phyloP scores from a whole-genome alignment of 2,329 filamentous ascomycete genomes.

The Cercospora sojina region DNA sequence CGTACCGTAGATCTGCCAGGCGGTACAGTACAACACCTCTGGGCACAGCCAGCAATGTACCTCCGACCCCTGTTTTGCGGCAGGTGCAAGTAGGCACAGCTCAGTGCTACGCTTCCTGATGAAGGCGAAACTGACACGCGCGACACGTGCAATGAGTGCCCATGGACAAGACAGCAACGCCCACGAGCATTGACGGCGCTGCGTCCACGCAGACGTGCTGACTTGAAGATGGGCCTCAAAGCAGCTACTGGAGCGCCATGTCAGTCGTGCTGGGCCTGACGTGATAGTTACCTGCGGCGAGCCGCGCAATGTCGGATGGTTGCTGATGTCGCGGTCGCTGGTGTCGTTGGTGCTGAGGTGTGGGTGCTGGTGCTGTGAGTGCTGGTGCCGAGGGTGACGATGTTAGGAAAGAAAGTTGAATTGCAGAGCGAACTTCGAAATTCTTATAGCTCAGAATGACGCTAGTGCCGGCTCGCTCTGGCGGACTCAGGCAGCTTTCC shows the following conservation, averaged over 20 bases:
- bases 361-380: background rate
- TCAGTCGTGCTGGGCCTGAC: background rate
- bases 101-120: background rate
- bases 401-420: background rate
- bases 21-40: conserved; percentile 8
- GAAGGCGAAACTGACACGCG: background rate
- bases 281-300: background rate
- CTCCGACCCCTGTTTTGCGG: conserved; percentile 2
- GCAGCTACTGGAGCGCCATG: background rate
- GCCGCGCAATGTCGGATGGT: background rate
- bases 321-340: background rate
- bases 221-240: background rate
- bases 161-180: background rate
- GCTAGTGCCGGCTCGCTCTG: background rate
- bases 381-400: background rate
- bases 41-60: conserved; percentile 6
- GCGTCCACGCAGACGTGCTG: background rate
- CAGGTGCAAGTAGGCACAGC: background rate
- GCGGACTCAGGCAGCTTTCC: background rate
- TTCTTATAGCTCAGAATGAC: background rate
- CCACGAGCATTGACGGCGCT: background rate
- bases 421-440: background rate
- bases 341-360: background rate
- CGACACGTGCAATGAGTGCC: background rate
- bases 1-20: background rate